phyloP scores from a whole-genome alignment of 2,329 filamentous ascomycete species.

The Penicillium sp. region DNA sequence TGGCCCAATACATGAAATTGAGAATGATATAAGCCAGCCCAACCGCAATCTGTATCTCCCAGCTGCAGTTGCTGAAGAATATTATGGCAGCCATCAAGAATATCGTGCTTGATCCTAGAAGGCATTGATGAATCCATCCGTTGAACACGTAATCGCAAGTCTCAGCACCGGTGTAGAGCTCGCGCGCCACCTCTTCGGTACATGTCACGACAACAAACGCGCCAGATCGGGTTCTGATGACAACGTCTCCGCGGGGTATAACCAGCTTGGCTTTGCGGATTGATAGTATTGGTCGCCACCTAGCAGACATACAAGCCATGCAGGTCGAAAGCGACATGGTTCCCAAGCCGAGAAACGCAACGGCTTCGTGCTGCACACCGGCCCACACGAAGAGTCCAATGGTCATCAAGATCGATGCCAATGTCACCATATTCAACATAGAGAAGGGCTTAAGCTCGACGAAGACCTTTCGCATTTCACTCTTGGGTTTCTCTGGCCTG shows the following conservation, averaged over 20 bases:
- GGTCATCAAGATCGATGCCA: not conserved
- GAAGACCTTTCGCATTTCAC: not conserved
- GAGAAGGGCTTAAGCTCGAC: not conserved
- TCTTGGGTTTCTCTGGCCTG: too few relatives aligned
- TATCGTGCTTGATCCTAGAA: not conserved
- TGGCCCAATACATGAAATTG: not conserved
- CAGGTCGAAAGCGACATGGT: not conserved
- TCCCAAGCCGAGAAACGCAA: not conserved
- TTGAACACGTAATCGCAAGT: not conserved
- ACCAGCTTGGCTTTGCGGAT: not conserved
- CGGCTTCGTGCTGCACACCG: not conserved
- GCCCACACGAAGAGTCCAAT: not conserved
- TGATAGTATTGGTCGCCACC: not conserved
- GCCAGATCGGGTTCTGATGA: not conserved
- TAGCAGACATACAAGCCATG: not conserved
- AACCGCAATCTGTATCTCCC: not conserved
- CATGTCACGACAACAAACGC: not conserved
- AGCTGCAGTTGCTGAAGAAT: not conserved
- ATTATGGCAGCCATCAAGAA: not conserved
- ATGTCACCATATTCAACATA: not conserved
- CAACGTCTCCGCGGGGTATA: not conserved
- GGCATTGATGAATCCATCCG: not conserved
- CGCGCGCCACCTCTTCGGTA: not conserved
- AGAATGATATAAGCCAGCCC: not conserved
- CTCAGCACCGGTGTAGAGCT: not conserved